Conservation (phyloP, 2,329 filamentous ascomycete genomes). For the Cercospora canescens region DNA sequence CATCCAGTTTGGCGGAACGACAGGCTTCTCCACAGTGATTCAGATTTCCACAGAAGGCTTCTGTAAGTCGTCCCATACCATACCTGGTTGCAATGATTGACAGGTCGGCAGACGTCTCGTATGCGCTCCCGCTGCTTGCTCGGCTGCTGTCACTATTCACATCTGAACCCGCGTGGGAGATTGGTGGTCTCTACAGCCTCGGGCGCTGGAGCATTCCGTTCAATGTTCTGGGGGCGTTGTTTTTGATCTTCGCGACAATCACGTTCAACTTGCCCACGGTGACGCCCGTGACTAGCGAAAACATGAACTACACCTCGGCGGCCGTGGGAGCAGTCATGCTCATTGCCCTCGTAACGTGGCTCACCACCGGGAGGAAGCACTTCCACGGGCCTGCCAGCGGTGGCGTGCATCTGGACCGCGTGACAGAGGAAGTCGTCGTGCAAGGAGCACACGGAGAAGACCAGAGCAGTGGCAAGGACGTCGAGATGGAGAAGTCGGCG, state of each 20-base stretch:
- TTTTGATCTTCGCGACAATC: conserved; percentile 55
- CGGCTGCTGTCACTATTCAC: conserved; percentile 49
- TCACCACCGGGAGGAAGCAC: conserved; percentile 50
- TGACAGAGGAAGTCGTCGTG: not conserved
- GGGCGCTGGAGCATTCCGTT: conserved; percentile 46
- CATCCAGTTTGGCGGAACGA: conserved; percentile 37
- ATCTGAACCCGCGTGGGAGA: conserved; percentile 38
- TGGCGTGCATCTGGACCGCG: not conserved
- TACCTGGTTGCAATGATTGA: not conserved
- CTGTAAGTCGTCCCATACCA: conserved; percentile 31
- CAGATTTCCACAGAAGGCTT: conserved; percentile 60
- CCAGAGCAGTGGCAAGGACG: not conserved
- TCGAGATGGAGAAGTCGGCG: not conserved
- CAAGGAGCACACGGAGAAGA: not conserved
- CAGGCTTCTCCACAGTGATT: conserved; percentile 53
- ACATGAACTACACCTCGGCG: conserved; percentile 60
- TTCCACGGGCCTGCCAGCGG: conserved; percentile 50
- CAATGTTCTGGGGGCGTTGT: conserved; percentile 54
- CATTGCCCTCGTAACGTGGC: conserved; percentile 53
- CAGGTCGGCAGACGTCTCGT: conserved; percentile 48
- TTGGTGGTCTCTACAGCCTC: conserved; percentile 46
- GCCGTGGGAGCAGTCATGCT: conserved; percentile 57
- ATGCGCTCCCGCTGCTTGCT: conserved; percentile 56
- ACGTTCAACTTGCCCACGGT: conserved; percentile 58
- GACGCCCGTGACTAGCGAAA: conserved; percentile 53